Conservation (phyloP, 441 rosid species). For the Erodium moschatum region DNA sequence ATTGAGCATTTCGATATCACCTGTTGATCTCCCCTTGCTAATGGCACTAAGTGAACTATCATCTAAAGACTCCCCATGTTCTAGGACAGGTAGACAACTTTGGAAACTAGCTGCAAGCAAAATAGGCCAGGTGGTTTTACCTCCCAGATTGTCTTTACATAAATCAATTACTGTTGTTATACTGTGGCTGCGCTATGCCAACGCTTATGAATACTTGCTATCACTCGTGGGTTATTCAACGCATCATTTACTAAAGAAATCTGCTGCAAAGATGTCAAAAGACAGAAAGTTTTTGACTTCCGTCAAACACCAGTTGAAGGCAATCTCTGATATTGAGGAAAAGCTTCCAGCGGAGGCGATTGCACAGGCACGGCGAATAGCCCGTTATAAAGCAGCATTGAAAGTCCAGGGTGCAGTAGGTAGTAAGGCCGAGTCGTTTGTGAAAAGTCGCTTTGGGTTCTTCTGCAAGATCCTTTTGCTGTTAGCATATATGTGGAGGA, state of each 20-base stretch:
- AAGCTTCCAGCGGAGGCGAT: slow-evolving; percentile 71
- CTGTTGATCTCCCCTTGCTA: slow-evolving; percentile 48
- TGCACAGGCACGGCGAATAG: slow-evolving; percentile 74
- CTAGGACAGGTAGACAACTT: slow-evolving; percentile 58
- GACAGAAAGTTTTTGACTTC: slow-evolving; percentile 35
- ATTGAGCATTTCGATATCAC: slow-evolving; percentile 41
- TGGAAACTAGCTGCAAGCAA: slow-evolving; percentile 78
- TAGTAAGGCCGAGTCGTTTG: slow-evolving; percentile 25
- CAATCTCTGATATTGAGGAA: slow-evolving; percentile 53
- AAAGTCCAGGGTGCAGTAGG: slow-evolving; percentile 32
- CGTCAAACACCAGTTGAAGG: slow-evolving; percentile 49
- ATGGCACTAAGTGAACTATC: slow-evolving; percentile 36
- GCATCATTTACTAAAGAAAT: slow-evolving; percentile 32
- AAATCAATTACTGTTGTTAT: slow-evolving; percentile 39
- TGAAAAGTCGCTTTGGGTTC: slow-evolving; percentile 21
- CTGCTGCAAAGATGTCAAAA: slow-evolving; percentile 37
- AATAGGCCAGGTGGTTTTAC: slow-evolving; percentile 42
- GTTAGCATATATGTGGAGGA: slow-evolving; percentile 34
- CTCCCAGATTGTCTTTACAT: slow-evolving; percentile 53
- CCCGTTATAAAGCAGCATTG: slow-evolving; percentile 44
- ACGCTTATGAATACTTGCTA: slow-evolving; percentile 54
- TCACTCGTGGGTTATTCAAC: slow-evolving; percentile 46
- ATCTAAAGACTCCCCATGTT: slow-evolving; percentile 33
- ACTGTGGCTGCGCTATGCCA: slow-evolving; percentile 67
- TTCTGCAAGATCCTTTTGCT: slow-evolving; percentile 29